A percentile compares a stretch with the other conserved stretches of the same genome.
Evolutionary conservation across 2,329 filamentous ascomycete species (phyloP).

Genomic region (Zelopaecilomyces penicillatus): DNA sequence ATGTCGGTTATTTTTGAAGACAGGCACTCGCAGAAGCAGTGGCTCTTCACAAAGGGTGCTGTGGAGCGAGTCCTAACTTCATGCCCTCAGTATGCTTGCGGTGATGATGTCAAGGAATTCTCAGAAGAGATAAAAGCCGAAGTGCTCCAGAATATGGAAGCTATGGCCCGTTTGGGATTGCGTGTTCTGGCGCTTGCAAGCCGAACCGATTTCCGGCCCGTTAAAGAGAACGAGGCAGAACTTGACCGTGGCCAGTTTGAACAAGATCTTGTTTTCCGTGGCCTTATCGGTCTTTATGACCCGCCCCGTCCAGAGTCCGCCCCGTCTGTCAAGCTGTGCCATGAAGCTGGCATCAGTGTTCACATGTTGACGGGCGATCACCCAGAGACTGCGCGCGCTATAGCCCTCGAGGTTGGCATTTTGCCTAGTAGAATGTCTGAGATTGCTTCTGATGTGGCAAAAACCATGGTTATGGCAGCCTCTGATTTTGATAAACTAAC

Average conservation of each 20-base stretch:
- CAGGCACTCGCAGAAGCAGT: constrained; percentile 29
- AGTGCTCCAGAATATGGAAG: constrained; percentile 61
- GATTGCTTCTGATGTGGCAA: constrained; percentile 45
- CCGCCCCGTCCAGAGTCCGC: constrained; percentile 61
- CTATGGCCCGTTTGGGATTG: constrained; percentile 56
- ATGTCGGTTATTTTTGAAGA: constrained; percentile 63
- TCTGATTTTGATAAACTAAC: constrained; percentile 58
- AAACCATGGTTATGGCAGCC: constrained; percentile 58
- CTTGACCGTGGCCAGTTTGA: constrained; percentile 50
- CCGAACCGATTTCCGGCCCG: constrained; percentile 30
- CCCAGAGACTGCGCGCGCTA: constrained; percentile 55
- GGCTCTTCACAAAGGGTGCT: constrained; percentile 56
- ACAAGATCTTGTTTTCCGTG: constrained; percentile 54
- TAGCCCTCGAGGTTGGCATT: constrained; percentile 56
- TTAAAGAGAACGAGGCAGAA: constrained; percentile 29
- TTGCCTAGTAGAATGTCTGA: constrained; percentile 42
- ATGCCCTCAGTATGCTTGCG: constrained; percentile 45
- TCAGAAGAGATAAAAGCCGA: constrained; percentile 44
- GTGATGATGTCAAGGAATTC: constrained; percentile 36
- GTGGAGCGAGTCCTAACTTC: constrained; percentile 60
- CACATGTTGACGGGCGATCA: constrained; percentile 67
- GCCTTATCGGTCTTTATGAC: constrained; percentile 65
- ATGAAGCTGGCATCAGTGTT: constrained; percentile 54
- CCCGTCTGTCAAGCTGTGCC: constrained; percentile 48
- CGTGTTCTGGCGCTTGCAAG: constrained; percentile 61